Percentiles rank a stretch among this genome's conserved stretches.
Conservation (phyloP, 2,329 filamentous ascomycete species). For the Triangularia setosa region DNA sequence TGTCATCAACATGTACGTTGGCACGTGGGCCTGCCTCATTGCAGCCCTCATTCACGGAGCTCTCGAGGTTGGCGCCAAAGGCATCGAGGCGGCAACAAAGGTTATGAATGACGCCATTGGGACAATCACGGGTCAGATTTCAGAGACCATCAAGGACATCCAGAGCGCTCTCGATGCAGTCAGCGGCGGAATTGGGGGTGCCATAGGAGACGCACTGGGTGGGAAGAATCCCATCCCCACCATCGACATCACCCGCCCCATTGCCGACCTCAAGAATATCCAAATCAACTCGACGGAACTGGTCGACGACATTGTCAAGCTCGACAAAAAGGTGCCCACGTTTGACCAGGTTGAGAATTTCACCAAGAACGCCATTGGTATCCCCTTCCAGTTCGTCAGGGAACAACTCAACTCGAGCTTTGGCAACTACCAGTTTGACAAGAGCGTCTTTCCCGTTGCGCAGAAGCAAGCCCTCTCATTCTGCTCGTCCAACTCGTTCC, state of each 20-base stretch:
- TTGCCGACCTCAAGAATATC: slow-evolving; percentile 66
- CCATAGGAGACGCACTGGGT: slow-evolving; percentile 35
- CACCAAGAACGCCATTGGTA: slow-evolving; percentile 67
- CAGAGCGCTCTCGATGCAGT: slow-evolving; percentile 52
- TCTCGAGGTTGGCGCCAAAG: slow-evolving; percentile 60
- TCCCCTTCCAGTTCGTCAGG: slow-evolving; percentile 80
- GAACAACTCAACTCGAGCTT: slow-evolving; percentile 67
- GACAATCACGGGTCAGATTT: slow-evolving; percentile 52
- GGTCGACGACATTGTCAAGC: slow-evolving; percentile 62
- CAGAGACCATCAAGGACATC: slow-evolving; percentile 41
- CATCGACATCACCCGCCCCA: slow-evolving; percentile 62
- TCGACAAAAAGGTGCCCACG: slow-evolving; percentile 76
- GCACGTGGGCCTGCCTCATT: slow-evolving; percentile 86
- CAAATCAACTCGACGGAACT: slow-evolving; percentile 64
- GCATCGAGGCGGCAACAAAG: slow-evolving; percentile 39
- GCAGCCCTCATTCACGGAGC: slow-evolving; percentile 77
- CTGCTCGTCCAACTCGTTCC: slow-evolving; percentile 78
- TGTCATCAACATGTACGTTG: slow-evolving; percentile 85
- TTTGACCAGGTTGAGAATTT: slow-evolving; percentile 82
- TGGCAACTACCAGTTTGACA: slow-evolving; percentile 72
- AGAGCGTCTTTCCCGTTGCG: slow-evolving; percentile 74
- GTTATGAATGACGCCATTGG: slow-evolving; percentile 51
- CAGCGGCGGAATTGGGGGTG: background rate
- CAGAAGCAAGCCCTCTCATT: slow-evolving; percentile 79
- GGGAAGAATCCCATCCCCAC: slow-evolving; percentile 42